Base-by-base conservation (phyloP, 352 stramenopile genomes). In the Hyaloperonospora arabidopsidis region DNA sequence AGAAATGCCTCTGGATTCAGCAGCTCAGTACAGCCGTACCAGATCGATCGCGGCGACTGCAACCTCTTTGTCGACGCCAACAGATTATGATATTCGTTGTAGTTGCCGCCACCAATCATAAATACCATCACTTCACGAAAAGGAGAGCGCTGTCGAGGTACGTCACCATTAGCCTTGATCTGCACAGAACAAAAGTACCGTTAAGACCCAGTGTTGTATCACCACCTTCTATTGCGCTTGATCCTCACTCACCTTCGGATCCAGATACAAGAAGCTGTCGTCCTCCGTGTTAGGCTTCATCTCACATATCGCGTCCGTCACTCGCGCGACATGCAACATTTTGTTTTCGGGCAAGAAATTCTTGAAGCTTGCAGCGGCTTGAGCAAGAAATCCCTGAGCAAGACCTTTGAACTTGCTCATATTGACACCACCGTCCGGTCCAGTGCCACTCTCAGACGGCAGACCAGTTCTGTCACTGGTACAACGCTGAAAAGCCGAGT, bases 1-100 rank as follows among this genome's bases (percentile, higher is more conserved):
- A 96, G 69, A 64, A 96, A 96, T n/a, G 80, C 76, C 48, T 96
- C 82, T 0, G 86, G 80, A 36, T 87, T 93, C 44, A 96, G 57
- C 44, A 96, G 58, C 63, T 96, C 87, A 23, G 87, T 96, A 57
- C 85, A 92, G 19, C 87, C 87, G 58, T 96, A 96, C 67, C 82
- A 89, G 25, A 96, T 68, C 29, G 74, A 81, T 2, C 87, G 73
- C 12, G 78, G 71, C 2, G 72, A 65, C 44, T 87, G 72, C 58
- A 84, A 68, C 1, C 66, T 76, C 62, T 89, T 89, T 40, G 79
- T 73, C 52, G 91, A 92, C 22, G 79, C 78, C 70, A 90, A 73
- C 50, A 92, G 68, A 47, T 93, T 93, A 47, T 88, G 84, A 63
- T 89, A 93, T 59, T 93, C 84, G 50, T 89, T 89, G 68, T 93